These are phyloP conservation scores for Solanum dulcamara DNA, from an alignment of 257 asterid species.

Conservation along the genomic window DNA sequence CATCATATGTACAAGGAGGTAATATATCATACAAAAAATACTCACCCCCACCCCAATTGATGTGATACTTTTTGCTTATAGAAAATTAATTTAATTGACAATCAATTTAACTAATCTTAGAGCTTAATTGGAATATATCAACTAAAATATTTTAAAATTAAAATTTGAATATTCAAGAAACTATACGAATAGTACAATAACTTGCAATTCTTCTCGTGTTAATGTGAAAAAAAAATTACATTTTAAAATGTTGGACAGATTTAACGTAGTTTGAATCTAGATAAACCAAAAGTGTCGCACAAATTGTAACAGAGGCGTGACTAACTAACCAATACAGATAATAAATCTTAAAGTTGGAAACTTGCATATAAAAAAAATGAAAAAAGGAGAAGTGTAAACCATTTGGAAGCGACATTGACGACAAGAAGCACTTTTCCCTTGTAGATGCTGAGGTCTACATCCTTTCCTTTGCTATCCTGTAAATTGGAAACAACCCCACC, in stretches of 20 bases:
- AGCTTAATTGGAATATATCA: neutral
- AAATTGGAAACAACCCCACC: neutral
- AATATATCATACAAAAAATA: neutral
- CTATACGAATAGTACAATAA: neutral
- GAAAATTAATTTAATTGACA: neutral
- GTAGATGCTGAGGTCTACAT: slow-evolving; percentile 49
- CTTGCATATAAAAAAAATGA: neutral
- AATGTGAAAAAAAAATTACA: neutral
- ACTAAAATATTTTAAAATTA: neutral
- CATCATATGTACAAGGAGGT: neutral
- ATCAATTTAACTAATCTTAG: neutral
- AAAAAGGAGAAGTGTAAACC: slow-evolving; percentile 22
- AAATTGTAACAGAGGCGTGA: neutral
- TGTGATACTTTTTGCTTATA: neutral
- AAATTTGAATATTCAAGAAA: neutral
- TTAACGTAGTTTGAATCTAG: neutral
- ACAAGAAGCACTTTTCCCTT: slow-evolving; percentile 81
- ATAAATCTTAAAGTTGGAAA: neutral
- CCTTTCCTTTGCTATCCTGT: slow-evolving; percentile 59
- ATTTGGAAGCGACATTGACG: slow-evolving; percentile 95
- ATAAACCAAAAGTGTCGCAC: too few species aligned
- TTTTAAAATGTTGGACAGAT: neutral
- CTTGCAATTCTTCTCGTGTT: neutral
- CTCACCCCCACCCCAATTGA: neutral
- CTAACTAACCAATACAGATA: neutral